These are phyloP conservation scores for Pyrenophora tritici-repentis DNA, from an alignment of 2,329 filamentous ascomycete species.

Conservation along the genomic window DNA sequence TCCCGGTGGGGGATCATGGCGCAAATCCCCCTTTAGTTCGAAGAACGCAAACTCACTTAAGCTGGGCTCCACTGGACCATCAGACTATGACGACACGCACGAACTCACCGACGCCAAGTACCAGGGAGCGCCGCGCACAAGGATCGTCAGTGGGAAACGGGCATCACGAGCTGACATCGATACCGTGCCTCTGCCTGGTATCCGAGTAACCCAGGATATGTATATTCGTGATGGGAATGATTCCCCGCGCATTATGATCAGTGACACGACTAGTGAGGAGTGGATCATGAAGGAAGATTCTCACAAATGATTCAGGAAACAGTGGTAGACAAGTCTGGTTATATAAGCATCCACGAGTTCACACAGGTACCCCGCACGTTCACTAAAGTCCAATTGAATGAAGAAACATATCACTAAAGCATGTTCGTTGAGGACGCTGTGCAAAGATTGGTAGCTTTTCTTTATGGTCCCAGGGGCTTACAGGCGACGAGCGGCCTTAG, in stretches of 20 bases:
- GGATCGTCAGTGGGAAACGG: not conserved
- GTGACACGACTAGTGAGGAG: not conserved
- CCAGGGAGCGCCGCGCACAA: not conserved
- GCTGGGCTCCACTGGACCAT: not conserved
- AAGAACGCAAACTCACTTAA: not conserved
- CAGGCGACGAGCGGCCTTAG: too few species aligned
- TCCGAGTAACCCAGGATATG: not conserved
- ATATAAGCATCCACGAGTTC: too few species aligned
- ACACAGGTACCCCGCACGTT: too few species aligned
- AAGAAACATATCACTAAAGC: too few species aligned
- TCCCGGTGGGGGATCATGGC: not conserved
- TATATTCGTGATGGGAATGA: not conserved
- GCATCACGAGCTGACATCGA: not conserved
- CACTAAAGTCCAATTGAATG: too few species aligned
- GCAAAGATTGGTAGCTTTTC: too few species aligned
- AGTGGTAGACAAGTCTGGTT: too few species aligned
- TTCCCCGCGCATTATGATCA: not conserved
- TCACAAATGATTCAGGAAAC: not conserved
- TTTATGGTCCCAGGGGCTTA: too few species aligned
- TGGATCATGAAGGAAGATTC: slow-evolving; percentile 1
- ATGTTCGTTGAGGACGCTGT: too few species aligned
- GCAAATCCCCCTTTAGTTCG: not conserved
- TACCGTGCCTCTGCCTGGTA: not conserved
- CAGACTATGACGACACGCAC: not conserved
- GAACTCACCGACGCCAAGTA: not conserved